Base-by-base conservation (phyloP, 495 filamentous ascomycete species). In the Aspergillus ostianus region DNA sequence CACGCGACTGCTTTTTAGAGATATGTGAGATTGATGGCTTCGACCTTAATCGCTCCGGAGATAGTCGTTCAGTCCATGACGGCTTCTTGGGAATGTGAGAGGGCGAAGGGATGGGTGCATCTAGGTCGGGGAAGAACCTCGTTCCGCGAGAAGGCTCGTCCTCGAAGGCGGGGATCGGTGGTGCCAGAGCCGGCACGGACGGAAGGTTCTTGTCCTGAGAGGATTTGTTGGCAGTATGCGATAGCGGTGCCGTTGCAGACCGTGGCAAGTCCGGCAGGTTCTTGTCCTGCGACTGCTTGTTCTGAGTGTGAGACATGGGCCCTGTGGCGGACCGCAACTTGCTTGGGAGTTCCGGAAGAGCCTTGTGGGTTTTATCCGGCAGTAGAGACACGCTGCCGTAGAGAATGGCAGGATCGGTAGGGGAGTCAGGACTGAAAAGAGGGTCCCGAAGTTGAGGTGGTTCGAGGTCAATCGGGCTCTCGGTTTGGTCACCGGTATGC, bases 361-460 rank as follows among this genome's bases (percentile, higher is more conserved):
- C 55, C n/a, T 67, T 52, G 6, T 57, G 57, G 47, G 59, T 57
- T 41, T 66, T 71, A 27, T 77, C 74, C 0, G 68, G 69, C n/a
- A 75, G 56, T 45, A 78, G 70, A 12, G 74, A 80, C 13, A 82
- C 29, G 45, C 72, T 68, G 12, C 80, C 80, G 50, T 68, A 64
- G 56, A 75, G 71, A 32, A 83, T 77, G 9, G 80, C 75, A 4
- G 85, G 84, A 59, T 88, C 86, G 56, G 84, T 83, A 0, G 86
- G 85, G 0, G 85, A 86, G 59, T 87, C 83, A 0, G 78, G 79
- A 19, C 67, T 72, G 58, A 73, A 71, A 30, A 73, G 68, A 1
- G 56, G 60, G 7, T 64, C 69, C 0, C 73, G 71, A 5, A 78
- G 76, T 0, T 65, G 64, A 19, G 76, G 76, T 15, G 74, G 69